Evolutionary conservation across 1,284 basidiomycete genomes (phyloP).

Genomic region (Coriolopsis trogii): DNA sequence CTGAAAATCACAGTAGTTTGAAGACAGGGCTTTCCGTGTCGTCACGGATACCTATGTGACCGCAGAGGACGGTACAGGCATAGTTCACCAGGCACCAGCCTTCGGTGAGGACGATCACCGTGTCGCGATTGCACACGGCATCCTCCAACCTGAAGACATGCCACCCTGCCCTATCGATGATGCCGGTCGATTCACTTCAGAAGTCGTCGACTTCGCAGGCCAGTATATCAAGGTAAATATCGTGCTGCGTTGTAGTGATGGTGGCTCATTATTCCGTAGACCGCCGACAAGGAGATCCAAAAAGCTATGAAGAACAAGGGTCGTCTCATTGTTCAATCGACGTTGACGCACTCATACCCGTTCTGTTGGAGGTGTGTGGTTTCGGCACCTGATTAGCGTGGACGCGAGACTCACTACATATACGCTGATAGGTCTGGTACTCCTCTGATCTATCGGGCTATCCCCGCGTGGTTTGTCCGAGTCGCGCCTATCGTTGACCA

Average conservation of each 20-base stretch:
- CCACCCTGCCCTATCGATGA: constrained; percentile 98
- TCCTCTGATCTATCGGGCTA: constrained; percentile 94
- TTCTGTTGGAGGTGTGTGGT: constrained; percentile 93
- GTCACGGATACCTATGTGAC: constrained; percentile 94
- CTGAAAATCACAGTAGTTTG: constrained; percentile 58
- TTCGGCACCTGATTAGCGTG: too few relatives aligned
- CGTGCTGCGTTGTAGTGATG: background rate
- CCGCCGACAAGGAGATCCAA: constrained; percentile 94
- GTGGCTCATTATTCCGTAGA: constrained; percentile 44
- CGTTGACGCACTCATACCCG: constrained; percentile 91
- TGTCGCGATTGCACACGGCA: constrained; percentile 83
- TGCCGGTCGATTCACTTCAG: constrained; percentile 83
- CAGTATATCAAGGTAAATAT: constrained; percentile 82
- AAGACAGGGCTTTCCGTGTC: constrained; percentile 91
- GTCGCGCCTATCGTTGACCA: constrained; percentile 86
- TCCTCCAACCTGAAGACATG: constrained; percentile 85
- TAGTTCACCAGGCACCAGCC: constrained; percentile 98
- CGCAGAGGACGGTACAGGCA: constrained; percentile 93
- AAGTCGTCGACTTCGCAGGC: constrained; percentile 92
- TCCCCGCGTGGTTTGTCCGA: constrained; percentile 96
- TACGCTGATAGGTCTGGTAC: constrained; percentile 75
- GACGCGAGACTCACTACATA: background rate
- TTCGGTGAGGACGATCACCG: constrained; percentile 99
- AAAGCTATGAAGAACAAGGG: constrained; percentile 90
- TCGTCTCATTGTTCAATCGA: constrained; percentile 87